Evolutionary conservation across 176 grass and related monocot genomes (phyloP), one percentile per base, ranked within the genome.

Genomic region (Oryza australiensis): DNA sequence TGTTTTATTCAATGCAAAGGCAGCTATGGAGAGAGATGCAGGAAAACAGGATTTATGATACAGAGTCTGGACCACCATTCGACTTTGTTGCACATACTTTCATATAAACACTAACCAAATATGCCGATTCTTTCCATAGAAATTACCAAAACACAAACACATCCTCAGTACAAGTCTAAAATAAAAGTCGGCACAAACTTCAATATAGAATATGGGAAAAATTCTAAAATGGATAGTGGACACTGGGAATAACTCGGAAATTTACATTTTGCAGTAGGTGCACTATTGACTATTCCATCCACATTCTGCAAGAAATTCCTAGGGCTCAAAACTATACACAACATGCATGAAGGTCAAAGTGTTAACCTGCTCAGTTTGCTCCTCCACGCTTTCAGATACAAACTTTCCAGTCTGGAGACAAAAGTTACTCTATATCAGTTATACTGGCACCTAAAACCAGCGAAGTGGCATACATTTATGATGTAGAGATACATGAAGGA

Each of bases 311-410:
- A 49, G 10, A 77, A 26, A 1, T 35, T 69, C 0, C 30, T 5
- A 7, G 3, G 23, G 46, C 53, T 20, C 15, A 62, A 35, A 76
- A 71, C 30, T 41, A 15, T 65, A 76, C 43, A 37, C 18, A 38
- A 48, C 32, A 65, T 42, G 40, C 7, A 69, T 30, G 37, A 79
- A 73, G 11, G 34, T 78, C 18, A 64, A 80, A 16, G 0, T 30
- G 8, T 64, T 84, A 67, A 99, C 93, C 96, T 93, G 96, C 67
- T 99, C 96, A 26, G 96, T 95, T 82, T 99, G 96, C 32, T 92
- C 93, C 86, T 94, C 96, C 5, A 99, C 83, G 22, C 63, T 80
- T 35, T 99, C 96, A 85, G 96, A 96, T 5, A 99, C 81, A 81
- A 95, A 95, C 67, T 90, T 95, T 46, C 96, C 93, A 18, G 91